A percentile compares a stretch with the other conserved stretches of the same genome.
Conservation (phyloP, 176 grass and related monocot genomes). For the Rhynchospora pubera region DNA sequence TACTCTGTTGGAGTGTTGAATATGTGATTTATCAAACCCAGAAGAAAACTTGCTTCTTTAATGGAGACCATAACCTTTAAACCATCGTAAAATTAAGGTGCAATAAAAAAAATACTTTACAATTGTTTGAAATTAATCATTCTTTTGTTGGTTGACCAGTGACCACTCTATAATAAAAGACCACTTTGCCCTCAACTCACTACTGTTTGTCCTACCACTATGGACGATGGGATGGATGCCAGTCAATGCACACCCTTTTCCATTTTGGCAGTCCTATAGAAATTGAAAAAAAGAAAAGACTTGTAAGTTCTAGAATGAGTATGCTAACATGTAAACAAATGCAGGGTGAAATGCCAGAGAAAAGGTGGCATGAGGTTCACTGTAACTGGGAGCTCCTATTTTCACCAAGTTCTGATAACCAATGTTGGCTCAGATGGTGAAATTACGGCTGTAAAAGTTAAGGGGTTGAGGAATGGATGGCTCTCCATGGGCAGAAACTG, state of each 20-base stretch:
- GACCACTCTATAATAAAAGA: neutral
- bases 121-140: constrained; percentile 2
- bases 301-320: neutral
- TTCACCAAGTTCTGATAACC: constrained; percentile 84
- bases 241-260: neutral
- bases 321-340: neutral
- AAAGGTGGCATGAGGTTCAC: constrained; percentile 81
- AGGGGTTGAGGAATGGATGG: constrained; percentile 74
- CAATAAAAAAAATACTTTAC: neutral
- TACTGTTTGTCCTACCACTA: neutral
- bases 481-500: constrained; percentile 91
- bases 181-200: neutral
- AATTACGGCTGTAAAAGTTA: constrained; percentile 70
- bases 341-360: constrained; percentile 81
- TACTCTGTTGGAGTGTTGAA: neutral
- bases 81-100: neutral
- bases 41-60: neutral
- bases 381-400: constrained; percentile 53
- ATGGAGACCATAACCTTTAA: neutral
- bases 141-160: neutral
- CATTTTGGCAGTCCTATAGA: neutral
- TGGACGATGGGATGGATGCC: neutral
- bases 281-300: neutral
- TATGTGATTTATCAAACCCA: neutral
- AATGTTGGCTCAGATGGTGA: constrained; percentile 72